phyloP scores from a whole-genome alignment of 169 alveolate species.

The Cryptosporidium baileyi region DNA sequence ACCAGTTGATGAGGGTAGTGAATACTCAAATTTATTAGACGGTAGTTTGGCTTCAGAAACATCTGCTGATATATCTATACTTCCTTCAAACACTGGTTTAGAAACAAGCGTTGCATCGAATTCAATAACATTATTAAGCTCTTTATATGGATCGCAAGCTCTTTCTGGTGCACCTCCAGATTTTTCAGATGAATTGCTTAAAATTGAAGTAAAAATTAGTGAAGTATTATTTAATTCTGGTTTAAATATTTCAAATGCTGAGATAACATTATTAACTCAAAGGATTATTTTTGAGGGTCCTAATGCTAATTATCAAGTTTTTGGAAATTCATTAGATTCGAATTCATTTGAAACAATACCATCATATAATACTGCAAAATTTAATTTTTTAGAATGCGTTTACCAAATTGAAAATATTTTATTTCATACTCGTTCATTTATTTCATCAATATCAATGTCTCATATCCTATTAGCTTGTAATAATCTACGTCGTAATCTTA shows the following conservation, averaged over 20 bases:
- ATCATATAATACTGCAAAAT: neutral
- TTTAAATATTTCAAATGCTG: constrained; percentile 51
- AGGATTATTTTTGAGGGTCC: neutral
- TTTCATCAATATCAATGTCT: constrained; percentile 1
- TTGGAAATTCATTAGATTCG: neutral
- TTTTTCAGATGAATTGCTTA: constrained; percentile 18
- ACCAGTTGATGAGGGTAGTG: constrained; percentile 40
- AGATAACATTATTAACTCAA: constrained; percentile 8
- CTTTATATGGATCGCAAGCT: constrained; percentile 40
- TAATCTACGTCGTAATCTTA: neutral
- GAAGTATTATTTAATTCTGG: constrained; percentile 40
- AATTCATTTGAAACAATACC: constrained; percentile 45
- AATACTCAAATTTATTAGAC: constrained; percentile 14
- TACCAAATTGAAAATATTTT: constrained; percentile 60
- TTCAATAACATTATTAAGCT: constrained; percentile 15
- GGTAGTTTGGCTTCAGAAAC: constrained; percentile 23
- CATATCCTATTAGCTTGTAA: constrained; percentile 29
- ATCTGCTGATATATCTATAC: neutral
- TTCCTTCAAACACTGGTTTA: neutral
- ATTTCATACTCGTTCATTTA: constrained; percentile 38
- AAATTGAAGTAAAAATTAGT: constrained; percentile 24
- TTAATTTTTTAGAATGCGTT: constrained; percentile 47
- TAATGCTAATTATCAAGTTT: neutral
- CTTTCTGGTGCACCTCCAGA: constrained; percentile 50
- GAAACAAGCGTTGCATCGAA: constrained; percentile 6